Percentiles rank a stretch among this genome's conserved stretches.
Evolutionary conservation across 2,329 filamentous ascomycete genomes (phyloP).

Genomic region (Penicillium sp.): DNA sequence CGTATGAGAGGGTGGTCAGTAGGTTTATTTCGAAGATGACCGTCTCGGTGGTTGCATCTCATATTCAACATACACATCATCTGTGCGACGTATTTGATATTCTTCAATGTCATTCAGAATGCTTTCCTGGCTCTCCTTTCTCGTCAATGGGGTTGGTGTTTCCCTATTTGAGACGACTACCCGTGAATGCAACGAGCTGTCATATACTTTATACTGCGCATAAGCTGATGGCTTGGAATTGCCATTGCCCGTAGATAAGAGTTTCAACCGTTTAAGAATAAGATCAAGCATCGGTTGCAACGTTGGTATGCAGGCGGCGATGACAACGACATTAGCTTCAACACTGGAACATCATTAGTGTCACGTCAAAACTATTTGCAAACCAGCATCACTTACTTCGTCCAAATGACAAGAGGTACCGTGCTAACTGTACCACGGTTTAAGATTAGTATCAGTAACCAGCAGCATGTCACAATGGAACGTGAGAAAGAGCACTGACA

Average conservation of each 20-base stretch:
- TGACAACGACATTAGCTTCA: slow-evolving; percentile 34
- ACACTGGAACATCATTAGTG: slow-evolving; percentile 19
- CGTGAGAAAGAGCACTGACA: slow-evolving; percentile 24
- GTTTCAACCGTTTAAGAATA: slow-evolving; percentile 15
- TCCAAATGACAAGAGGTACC: slow-evolving; percentile 48
- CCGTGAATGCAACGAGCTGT: neutral
- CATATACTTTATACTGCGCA: neutral
- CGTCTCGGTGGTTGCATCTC: slow-evolving; percentile 12
- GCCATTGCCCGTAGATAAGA: neutral
- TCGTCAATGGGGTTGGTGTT: neutral
- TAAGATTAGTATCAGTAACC: neutral
- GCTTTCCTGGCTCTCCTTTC: slow-evolving; percentile 18
- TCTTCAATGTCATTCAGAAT: slow-evolving; percentile 13
- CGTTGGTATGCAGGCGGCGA: slow-evolving; percentile 38
- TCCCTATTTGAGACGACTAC: neutral
- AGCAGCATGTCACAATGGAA: neutral
- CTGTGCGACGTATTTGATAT: slow-evolving; percentile 22
- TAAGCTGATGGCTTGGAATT: neutral
- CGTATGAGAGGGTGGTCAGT: neutral
- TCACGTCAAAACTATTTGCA: neutral
- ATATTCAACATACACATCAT: slow-evolving; percentile 23
- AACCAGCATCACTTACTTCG: slow-evolving; percentile 34
- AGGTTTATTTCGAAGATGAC: neutral
- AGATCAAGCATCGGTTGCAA: slow-evolving; percentile 34
- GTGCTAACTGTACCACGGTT: slow-evolving; percentile 32